These are phyloP conservation scores for Orbilia oligospora DNA, from an alignment of 2,329 filamentous ascomycete genomes.

Conservation along the genomic window DNA sequence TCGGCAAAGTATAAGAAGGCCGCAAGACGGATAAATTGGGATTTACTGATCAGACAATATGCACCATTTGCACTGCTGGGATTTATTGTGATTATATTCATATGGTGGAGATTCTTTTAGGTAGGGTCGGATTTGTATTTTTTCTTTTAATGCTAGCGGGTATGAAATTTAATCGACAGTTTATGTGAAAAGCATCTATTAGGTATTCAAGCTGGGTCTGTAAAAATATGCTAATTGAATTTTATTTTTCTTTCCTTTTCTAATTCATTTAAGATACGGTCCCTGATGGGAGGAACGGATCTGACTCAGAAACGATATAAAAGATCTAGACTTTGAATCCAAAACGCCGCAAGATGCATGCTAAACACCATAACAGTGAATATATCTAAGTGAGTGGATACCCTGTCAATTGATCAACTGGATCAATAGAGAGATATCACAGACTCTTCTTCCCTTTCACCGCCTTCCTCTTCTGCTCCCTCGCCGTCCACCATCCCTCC, in stretches of 20 bases:
- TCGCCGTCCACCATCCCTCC: constrained; percentile 83
- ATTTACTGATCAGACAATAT: constrained; percentile 94
- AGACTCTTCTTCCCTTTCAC: constrained; percentile 23
- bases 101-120: constrained; percentile 95
- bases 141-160: constrained; percentile 10
- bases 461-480: constrained; percentile 65
- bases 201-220: background rate
- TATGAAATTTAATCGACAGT: constrained; percentile 8
- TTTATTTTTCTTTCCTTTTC: background rate
- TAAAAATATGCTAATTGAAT: constrained; percentile 4
- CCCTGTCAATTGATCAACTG: background rate
- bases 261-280: background rate
- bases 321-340: background rate
- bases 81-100: constrained; percentile 85
- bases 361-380: background rate
- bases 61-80: constrained; percentile 87
- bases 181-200: constrained; percentile 16
- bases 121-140: constrained; percentile 15
- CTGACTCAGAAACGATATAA: background rate
- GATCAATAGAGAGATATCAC: constrained; percentile 10
- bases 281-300: background rate
- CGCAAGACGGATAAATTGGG: constrained; percentile 97
- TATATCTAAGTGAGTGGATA: background rate
- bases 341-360: constrained; percentile 36
- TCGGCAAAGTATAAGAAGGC: constrained; percentile 94